Evolutionary conservation across 805 yeast genomes (phyloP), one percentile per base, ranked within the genome.

Genomic region (Suhomyces prunicola): DNA sequence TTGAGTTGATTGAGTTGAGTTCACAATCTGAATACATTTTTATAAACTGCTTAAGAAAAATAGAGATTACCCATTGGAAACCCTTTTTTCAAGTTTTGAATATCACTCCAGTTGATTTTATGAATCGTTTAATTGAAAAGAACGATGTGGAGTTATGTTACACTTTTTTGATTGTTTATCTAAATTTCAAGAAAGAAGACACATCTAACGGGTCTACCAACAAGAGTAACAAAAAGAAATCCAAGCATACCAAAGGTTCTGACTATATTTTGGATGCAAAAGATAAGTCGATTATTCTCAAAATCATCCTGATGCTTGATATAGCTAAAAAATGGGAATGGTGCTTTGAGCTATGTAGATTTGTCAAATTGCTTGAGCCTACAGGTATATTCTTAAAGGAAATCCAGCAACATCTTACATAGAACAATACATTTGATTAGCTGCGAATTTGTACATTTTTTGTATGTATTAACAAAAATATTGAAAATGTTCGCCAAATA

Each of bases 11-110:
- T 17, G 55, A 57, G 8, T 61, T 70, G 63, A 68, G 53, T 22
- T 63, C 62, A 31, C 65, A 67, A 51, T 61, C 69, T 69, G 71
- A 68, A 23, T 61, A 62, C 4, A 73, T 82, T n/a, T 76, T 74
- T 50, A 70, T 81, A 46, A 81, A 78, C 54, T 82, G 86, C 58
- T 79, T 85, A 33, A 68, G 88, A 31, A 83, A 83, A 55, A 83
- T 82, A 13, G 88, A 83, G 59, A 73, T 78, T 47, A 74, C 71
- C 41, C 79, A 79, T 60, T 83, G 88, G 88, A 49, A 66, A 4
- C 64, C 62, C n/a, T 80, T 81, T 52, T 82, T 82, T 59, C 57
- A 63, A 3, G 67, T 72, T 23, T 62, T 78, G 23, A 61, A 69
- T 3, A 70, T 72, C 33, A 71, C 77, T 0, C 86, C 85, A 2